Evolutionary conservation across 257 asterid species (phyloP).

Genomic region (Solanum lycopersicoides): DNA sequence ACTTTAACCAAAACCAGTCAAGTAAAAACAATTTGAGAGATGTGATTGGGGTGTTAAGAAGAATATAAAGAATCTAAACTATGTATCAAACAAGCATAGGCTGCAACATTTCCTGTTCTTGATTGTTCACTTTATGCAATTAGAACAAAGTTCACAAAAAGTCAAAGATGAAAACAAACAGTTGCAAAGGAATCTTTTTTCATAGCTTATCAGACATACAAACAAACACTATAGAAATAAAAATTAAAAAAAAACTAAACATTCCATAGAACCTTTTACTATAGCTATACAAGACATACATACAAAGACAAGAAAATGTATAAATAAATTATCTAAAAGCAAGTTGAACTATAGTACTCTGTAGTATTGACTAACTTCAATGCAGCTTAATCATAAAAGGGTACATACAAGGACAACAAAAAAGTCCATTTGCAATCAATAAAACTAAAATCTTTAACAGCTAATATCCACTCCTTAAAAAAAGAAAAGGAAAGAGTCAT

Average conservation of each 20-base stretch:
- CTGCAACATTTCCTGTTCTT: neutral
- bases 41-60: neutral
- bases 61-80: neutral
- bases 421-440: neutral
- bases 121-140: neutral
- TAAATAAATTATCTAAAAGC: neutral
- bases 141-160: neutral
- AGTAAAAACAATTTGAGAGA: neutral
- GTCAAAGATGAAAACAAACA: neutral
- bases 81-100: neutral
- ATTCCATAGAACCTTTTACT: neutral
- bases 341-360: neutral
- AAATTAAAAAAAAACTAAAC: neutral
- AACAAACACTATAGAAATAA: neutral
- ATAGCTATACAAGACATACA: neutral
- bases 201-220: neutral
- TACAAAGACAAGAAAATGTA: neutral
- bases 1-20: neutral
- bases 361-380: neutral
- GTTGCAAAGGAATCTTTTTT: neutral
- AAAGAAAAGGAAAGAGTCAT: neutral
- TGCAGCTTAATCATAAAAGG: neutral
- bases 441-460: neutral
- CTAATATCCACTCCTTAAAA: neutral
- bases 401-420: neutral